A percentile compares a stretch with the other conserved stretches of the same genome.
Evolutionary conservation across 2,329 filamentous ascomycete species (phyloP).

Genomic region (Metarhizium guizhouense): DNA sequence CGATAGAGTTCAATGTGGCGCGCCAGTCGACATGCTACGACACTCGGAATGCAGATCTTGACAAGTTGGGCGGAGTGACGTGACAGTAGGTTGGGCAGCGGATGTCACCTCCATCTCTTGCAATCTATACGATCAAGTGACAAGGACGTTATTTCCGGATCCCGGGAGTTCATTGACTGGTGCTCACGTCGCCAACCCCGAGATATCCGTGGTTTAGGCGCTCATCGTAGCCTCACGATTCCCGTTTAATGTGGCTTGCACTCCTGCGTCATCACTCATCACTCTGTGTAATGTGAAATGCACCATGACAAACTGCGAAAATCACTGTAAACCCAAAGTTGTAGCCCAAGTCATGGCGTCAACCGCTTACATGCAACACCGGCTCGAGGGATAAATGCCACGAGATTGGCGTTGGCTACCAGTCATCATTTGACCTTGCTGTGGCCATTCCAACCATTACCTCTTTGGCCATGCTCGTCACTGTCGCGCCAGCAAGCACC

Average conservation of each 20-base stretch:
- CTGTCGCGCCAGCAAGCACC: slow-evolving; percentile 23
- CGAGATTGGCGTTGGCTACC: too few species aligned
- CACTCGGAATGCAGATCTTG: not conserved
- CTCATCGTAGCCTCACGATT: not conserved
- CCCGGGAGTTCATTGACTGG: not conserved
- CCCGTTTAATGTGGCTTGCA: not conserved
- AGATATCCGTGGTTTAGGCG: not conserved
- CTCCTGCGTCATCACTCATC: too few species aligned
- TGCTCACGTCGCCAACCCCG: not conserved
- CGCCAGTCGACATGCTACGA: not conserved
- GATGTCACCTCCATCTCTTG: not conserved
- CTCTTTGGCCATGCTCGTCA: slow-evolving; percentile 15
- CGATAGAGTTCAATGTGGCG: not conserved
- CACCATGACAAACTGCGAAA: too few species aligned
- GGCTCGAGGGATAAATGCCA: too few species aligned
- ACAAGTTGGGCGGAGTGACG: not conserved
- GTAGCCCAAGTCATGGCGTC: too few species aligned
- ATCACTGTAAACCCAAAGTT: too few species aligned
- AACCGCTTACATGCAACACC: too few species aligned
- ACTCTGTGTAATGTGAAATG: too few species aligned
- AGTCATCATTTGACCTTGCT: not conserved
- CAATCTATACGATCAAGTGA: not conserved
- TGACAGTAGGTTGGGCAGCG: not conserved
- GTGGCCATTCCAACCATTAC: not conserved
- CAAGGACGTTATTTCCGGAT: not conserved